Evolutionary conservation across 139 green algal species (phyloP).

Genomic region (Chlorella sp.): DNA sequence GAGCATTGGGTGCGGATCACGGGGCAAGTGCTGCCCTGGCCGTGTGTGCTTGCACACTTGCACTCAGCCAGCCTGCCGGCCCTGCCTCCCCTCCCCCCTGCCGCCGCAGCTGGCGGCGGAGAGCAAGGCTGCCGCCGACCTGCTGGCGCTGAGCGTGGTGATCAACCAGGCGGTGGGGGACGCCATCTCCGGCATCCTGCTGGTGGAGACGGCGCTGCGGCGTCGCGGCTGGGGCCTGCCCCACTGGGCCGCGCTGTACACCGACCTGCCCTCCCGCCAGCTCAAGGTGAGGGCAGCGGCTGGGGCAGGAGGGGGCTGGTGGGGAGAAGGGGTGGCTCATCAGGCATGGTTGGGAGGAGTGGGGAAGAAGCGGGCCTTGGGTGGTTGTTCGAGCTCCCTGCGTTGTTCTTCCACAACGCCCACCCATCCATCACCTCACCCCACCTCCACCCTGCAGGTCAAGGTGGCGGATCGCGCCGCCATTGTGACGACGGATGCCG

Average conservation of each 20-base stretch:
- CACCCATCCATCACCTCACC: too few species aligned
- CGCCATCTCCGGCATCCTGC: conserved; percentile 85
- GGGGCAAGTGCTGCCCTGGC: neutral
- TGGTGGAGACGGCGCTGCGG: conserved; percentile 88
- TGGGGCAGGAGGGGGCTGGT: conserved; percentile 38
- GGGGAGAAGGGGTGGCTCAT: neutral
- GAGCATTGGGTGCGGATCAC: neutral
- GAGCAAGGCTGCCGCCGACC: conserved; percentile 36
- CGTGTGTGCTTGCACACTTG: neutral
- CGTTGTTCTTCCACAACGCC: too few species aligned
- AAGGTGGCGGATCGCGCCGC: neutral
- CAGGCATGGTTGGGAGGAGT: too few species aligned
- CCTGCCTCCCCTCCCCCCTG: neutral
- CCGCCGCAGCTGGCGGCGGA: conserved; percentile 36
- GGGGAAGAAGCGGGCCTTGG: too few species aligned
- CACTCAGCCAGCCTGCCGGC: neutral
- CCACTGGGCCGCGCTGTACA: conserved; percentile 89
- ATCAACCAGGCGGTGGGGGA: conserved; percentile 96
- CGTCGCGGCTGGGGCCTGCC: conserved; percentile 61
- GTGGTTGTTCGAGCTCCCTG: too few species aligned
- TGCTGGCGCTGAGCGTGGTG: conserved; percentile 72
- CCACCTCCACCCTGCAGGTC: too few species aligned
- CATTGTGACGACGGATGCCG: conserved; percentile 78
- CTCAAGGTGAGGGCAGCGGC: conserved; percentile 83
- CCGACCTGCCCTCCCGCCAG: conserved; percentile 87